phyloP scores from a whole-genome alignment of 768 basidiomycete species.

The Nevesoporus exiguus region DNA sequence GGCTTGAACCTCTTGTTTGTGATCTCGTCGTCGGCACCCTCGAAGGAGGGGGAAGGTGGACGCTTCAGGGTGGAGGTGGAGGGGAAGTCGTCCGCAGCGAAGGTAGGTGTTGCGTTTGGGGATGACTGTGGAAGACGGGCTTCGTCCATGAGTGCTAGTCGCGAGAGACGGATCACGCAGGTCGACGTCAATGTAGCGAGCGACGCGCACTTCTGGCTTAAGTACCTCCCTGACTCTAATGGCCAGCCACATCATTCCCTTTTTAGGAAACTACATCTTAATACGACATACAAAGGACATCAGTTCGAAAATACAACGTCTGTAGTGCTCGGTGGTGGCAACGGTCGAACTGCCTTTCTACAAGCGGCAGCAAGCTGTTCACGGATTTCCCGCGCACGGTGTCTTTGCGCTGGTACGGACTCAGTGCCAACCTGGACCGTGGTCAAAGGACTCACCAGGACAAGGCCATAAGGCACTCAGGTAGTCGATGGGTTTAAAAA shows the following conservation, averaged over 20 bases:
- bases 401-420: conserved; percentile 45
- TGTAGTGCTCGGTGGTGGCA: conserved; percentile 35
- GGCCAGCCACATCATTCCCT: conserved; percentile 25
- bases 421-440: conserved; percentile 2
- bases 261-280: conserved; percentile 17
- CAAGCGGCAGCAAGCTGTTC: conserved; percentile 47
- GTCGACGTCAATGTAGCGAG: conserved; percentile 15
- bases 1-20: conserved; percentile 63
- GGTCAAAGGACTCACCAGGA: conserved; percentile 39
- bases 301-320: conserved; percentile 2
- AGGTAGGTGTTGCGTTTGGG: conserved; percentile 1
- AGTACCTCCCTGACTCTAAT: conserved; percentile 18
- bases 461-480: conserved; percentile 65
- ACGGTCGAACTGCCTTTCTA: conserved; percentile 42
- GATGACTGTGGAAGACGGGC: not conserved
- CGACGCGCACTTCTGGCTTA: conserved; percentile 21
- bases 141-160: conserved; percentile 22
- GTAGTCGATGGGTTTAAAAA: conserved; percentile 62
- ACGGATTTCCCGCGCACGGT: conserved; percentile 45
- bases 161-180: conserved; percentile 10
- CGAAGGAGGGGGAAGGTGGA: conserved; percentile 57
- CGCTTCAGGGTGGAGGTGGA: conserved; percentile 47
- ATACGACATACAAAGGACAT: not conserved
- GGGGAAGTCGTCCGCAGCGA: conserved; percentile 13
- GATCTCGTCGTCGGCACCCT: conserved; percentile 42